phyloP scores from a whole-genome alignment of 352 stramenopile species.

The Pythium oligandrum region DNA sequence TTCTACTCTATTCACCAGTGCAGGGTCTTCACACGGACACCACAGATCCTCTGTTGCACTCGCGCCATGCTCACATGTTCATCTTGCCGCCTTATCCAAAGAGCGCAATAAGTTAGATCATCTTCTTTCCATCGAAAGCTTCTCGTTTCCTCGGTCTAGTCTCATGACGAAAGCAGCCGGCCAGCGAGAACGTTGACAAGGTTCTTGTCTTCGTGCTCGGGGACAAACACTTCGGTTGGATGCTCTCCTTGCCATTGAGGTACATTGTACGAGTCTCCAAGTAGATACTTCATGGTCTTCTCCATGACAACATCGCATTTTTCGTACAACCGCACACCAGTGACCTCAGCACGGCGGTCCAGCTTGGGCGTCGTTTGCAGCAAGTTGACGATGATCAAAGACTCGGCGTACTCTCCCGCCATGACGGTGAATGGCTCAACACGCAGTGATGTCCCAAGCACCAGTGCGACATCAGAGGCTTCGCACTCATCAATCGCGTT shows the following conservation, averaged over 20 bases:
- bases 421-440: conserved; percentile 82
- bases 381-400: conserved; percentile 74
- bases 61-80: too few relatives aligned
- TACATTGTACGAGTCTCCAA: conserved; percentile 53
- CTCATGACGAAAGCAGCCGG: conserved; percentile 33
- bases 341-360: conserved; percentile 58
- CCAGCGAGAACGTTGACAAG: conserved; percentile 80
- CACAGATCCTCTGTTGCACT: too few relatives aligned
- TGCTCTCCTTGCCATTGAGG: conserved; percentile 58
- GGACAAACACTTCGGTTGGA: conserved; percentile 51
- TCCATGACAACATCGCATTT: conserved; percentile 77
- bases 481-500: conserved; percentile 77
- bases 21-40: too few relatives aligned
- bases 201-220: conserved; percentile 66
- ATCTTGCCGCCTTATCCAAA: too few relatives aligned
- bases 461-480: conserved; percentile 63
- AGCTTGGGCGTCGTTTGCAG: conserved; percentile 66
- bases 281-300: conserved; percentile 66
- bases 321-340: conserved; percentile 61
- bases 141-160: too few relatives aligned
- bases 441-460: conserved; percentile 69
- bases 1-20: too few relatives aligned
- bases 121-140: too few relatives aligned
- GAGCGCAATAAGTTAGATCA: too few relatives aligned
- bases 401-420: conserved; percentile 67